Conservation (phyloP, 2,329 filamentous ascomycete genomes). For the Penicillium sp. region DNA sequence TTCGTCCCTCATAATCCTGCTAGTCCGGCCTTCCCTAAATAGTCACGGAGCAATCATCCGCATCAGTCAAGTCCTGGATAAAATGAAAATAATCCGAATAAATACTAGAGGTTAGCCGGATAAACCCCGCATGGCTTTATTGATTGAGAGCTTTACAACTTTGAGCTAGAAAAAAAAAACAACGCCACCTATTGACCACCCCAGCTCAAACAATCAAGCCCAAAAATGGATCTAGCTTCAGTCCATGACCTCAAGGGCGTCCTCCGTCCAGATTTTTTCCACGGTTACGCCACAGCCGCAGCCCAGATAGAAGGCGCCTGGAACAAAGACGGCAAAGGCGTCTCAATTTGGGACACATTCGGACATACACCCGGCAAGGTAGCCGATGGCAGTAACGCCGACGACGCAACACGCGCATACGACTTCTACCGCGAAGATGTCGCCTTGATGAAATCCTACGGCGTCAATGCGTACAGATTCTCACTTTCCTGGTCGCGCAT, state of each 20-base stretch:
- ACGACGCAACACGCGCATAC: slow-evolving; percentile 78
- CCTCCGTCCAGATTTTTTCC: slow-evolving; percentile 30
- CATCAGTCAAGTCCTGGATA: slow-evolving; percentile 3
- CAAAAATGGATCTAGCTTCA: slow-evolving; percentile 24
- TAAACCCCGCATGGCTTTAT: background rate
- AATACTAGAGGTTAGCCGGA: background rate
- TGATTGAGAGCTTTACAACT: background rate
- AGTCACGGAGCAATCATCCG: slow-evolving; percentile 11
- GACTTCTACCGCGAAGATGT: slow-evolving; percentile 73
- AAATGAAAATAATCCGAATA: background rate
- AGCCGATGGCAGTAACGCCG: slow-evolving; percentile 70
- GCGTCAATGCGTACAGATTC: slow-evolving; percentile 75
- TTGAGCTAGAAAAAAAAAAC: background rate
- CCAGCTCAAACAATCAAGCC: background rate
- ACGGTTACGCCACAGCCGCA: slow-evolving; percentile 32
- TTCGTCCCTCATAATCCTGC: slow-evolving; percentile 1
- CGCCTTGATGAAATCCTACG: slow-evolving; percentile 68
- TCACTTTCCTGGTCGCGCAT: slow-evolving; percentile 75
- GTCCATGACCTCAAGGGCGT: slow-evolving; percentile 27
- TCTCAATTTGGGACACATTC: slow-evolving; percentile 82
- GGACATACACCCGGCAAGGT: slow-evolving; percentile 74
- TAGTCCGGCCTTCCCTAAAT: slow-evolving; percentile 8
- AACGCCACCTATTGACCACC: background rate
- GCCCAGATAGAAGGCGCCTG: slow-evolving; percentile 73
- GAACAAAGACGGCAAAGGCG: slow-evolving; percentile 70